These are phyloP conservation scores for Perkinsus olseni DNA, from an alignment of 169 alveolate genomes.

Conservation along the genomic window DNA sequence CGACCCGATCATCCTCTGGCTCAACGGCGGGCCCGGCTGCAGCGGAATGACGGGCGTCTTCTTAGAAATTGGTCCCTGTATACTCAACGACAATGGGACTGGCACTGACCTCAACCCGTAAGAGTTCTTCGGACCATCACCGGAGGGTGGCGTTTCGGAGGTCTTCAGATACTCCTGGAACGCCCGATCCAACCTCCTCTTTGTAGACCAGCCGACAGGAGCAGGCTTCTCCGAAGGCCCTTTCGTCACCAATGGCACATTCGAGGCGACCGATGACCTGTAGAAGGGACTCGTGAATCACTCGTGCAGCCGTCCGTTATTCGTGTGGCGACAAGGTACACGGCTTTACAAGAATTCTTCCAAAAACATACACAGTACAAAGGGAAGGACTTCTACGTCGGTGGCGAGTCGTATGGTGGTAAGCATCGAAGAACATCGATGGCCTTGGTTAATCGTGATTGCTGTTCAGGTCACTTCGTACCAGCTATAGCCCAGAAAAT, in stretches of 20 bases:
- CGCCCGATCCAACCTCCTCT: conserved; percentile 52
- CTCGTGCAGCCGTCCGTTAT: too few relatives aligned
- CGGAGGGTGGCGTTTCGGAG: too few relatives aligned
- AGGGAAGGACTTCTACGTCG: conserved; percentile 48
- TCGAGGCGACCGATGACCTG: not conserved
- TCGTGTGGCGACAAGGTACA: conserved; percentile 30
- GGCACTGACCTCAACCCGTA: conserved; percentile 32
- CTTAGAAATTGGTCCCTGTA: conserved; percentile 64
- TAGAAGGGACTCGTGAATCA: conserved; percentile 10
- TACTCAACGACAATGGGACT: conserved; percentile 8
- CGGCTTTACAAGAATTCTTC: conserved; percentile 48
- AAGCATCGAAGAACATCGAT: too few relatives aligned
- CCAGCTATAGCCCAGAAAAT: conserved; percentile 1
- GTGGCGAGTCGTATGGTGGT: conserved; percentile 80
- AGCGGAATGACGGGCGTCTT: conserved; percentile 56
- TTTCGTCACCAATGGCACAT: not conserved
- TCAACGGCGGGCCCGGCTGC: conserved; percentile 82
- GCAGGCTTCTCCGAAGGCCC: conserved; percentile 55
- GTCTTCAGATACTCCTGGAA: conserved; percentile 53
- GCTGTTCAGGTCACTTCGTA: conserved; percentile 35
- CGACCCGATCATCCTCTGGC: conserved; percentile 69
- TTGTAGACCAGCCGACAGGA: conserved; percentile 73
- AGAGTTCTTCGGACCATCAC: too few relatives aligned
- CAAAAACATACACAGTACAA: conserved; percentile 34
- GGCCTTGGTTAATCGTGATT: too few relatives aligned